phyloP scores from a whole-genome alignment of 2,329 filamentous ascomycete species.

The Fulvia fulva region DNA sequence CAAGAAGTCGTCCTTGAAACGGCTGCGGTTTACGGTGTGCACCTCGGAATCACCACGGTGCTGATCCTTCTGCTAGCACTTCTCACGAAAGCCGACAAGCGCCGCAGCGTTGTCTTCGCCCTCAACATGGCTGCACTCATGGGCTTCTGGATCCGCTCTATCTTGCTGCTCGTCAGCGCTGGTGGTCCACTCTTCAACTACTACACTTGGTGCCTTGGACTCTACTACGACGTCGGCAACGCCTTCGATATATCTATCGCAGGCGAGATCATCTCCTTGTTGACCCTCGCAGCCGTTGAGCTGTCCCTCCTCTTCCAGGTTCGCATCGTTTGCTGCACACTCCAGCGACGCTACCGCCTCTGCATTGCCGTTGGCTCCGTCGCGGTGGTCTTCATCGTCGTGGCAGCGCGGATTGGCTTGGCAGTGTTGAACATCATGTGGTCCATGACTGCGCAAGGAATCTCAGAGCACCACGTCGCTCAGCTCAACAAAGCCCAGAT shows the following conservation, averaged over 20 bases:
- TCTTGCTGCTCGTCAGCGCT: conserved; percentile 57
- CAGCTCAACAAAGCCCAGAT: conserved; percentile 40
- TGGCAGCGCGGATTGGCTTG: conserved; percentile 53
- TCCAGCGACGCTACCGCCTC: conserved; percentile 38
- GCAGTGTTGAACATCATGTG: conserved; percentile 45
- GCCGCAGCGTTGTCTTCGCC: conserved; percentile 60
- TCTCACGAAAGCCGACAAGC: conserved; percentile 63
- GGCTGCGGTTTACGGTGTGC: conserved; percentile 63
- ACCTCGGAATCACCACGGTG: conserved; percentile 64
- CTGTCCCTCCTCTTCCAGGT: conserved; percentile 60
- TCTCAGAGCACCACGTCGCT: conserved; percentile 11
- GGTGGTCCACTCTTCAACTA: conserved; percentile 58
- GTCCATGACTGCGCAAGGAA: conserved; percentile 22
- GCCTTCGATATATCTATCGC: conserved; percentile 39
- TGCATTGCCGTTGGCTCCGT: conserved; percentile 47
- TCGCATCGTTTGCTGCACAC: conserved; percentile 57
- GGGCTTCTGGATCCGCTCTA: conserved; percentile 57
- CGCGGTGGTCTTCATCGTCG: conserved; percentile 48
- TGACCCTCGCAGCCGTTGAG: conserved; percentile 55
- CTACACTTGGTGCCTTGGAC: conserved; percentile 29
- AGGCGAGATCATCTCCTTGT: conserved; percentile 46
- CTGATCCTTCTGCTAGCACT: conserved; percentile 64
- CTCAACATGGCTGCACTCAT: conserved; percentile 61
- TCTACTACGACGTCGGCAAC: conserved; percentile 23
- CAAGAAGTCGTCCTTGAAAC: conserved; percentile 43